Evolutionary conservation across 2,329 filamentous ascomycete species (phyloP).

Genomic region (Metarhizium album): DNA sequence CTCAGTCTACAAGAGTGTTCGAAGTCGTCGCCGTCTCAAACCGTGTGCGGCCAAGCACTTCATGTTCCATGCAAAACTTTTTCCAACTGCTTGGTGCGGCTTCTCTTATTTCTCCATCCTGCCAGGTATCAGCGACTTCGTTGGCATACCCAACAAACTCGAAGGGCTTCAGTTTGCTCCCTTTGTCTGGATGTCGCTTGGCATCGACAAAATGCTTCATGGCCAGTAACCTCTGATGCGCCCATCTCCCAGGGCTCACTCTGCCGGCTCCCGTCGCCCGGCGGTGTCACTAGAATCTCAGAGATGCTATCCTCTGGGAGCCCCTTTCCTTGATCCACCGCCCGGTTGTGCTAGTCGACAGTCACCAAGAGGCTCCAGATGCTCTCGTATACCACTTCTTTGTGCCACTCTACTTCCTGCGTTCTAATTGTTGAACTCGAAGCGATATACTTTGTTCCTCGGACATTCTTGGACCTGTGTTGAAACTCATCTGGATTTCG

Average conservation of each 20-base stretch:
- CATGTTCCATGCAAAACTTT: no score
- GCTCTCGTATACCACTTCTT: slow-evolving; percentile 43
- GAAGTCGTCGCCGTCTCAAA: no score
- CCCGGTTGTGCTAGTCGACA: slow-evolving; percentile 35
- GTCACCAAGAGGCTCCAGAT: slow-evolving; percentile 39
- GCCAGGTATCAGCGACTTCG: slow-evolving; percentile 6
- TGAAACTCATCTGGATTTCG: slow-evolving; percentile 28
- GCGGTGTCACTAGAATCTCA: slow-evolving; percentile 38
- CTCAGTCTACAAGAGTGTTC: no score
- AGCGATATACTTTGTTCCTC: slow-evolving; percentile 32
- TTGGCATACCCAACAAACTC: slow-evolving; percentile 6
- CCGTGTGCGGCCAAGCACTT: background rate
- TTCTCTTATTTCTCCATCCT: background rate
- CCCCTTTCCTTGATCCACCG: slow-evolving; percentile 5
- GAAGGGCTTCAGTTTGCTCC: slow-evolving; percentile 22
- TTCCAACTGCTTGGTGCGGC: background rate
- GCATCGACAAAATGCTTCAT: slow-evolving; percentile 41
- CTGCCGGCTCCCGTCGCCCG: slow-evolving; percentile 37
- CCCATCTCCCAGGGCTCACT: slow-evolving; percentile 37
- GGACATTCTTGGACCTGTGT: slow-evolving; percentile 22
- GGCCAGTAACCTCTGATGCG: slow-evolving; percentile 36
- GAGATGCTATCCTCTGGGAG: slow-evolving; percentile 20
- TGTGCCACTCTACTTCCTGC: slow-evolving; percentile 32
- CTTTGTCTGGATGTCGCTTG: slow-evolving; percentile 28
- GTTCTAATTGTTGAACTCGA: slow-evolving; percentile 44